Base-by-base conservation (phyloP, 1,139 yeast genomes). In the Hyphopichia wangnamkhiaoensis region DNA sequence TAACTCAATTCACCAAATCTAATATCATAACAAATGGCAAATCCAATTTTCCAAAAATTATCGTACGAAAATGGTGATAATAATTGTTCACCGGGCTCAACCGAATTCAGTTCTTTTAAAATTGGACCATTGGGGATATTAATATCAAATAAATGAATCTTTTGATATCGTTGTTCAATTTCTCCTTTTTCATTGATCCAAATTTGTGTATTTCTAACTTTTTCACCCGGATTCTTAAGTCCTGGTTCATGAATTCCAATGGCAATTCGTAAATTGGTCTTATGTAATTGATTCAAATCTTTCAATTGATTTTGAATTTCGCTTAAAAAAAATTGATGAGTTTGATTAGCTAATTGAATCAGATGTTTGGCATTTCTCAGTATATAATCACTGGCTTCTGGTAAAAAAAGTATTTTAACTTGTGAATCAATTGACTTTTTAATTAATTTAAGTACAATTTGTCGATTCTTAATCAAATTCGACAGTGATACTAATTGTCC, bases 341-440 rank as follows among this genome's bases (percentile, higher is more conserved):
- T 76, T 50, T 29, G 69, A 58, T 0, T n/a, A n/a, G 85, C 89
- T 23, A 91, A 65, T 25, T 65, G 52, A 38, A 74, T 67, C 1
- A 95, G 83, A 48, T 88, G 91, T 1, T 59, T 59, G 1, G 94
- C 82, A 47, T 82, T 77, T 34, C 79, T 69, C 3, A 95, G 84
- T 32, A 93, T 74, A 58, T 89, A 93, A 55, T 93, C 98, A 1
- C 93, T 76, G 0, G 98, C 98, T 58, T 93, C 98, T 1, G 98
- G 98, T 31, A 93, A 73, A 55, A 91, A 90, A 8, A 91, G 69
- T 3, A 88, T 79, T 44, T 74, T 67, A 9, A 84, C 89, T 3
- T 82, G 73, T 9, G 71, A 57, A 7, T 62, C 61, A 0, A 85
- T 73, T 0, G 97, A 95, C 39, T 70, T 63, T n/a, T 66, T 59